Base-by-base conservation (phyloP, 805 yeast genomes). In the Candida ficus region DNA sequence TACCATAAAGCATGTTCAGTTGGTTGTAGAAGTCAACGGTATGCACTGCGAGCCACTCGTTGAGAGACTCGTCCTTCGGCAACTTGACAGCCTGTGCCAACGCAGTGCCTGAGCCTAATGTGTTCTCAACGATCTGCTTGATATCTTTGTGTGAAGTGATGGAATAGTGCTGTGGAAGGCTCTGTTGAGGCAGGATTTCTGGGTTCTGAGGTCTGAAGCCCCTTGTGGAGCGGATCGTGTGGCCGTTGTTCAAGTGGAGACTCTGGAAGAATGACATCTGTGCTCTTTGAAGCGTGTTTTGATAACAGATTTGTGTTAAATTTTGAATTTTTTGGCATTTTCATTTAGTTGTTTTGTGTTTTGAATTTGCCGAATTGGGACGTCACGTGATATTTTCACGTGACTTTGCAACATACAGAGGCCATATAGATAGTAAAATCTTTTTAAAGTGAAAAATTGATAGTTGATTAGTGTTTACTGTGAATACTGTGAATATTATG, bases 21-120 rank as follows among this genome's bases (percentile, higher is more conserved):
- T 91, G 99, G 60, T 90, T 90, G 66, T 86, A 91, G 58, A 91
- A 93, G 62, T 91, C 98, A 14, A 90, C 97, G n/a, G 91, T 93
- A 60, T 91, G 96, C 11, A 90, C 95, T 0, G 99, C 98, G 42
- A 91, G 64, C 99, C 99, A 91, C 61, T 91, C 99, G 53, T 83
- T 82, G 41, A 80, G 58, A 54, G 87, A 93, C 62, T 91, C 99
- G 45, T 93, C 98, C 51, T 76, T 84, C 14, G 99, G 99, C 22
- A 93, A 68, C 57, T 84, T 84, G 18, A 91, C 98, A 0, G 98
- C 98, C 61, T 88, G 95, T 20, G 85, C 84, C 48, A 93, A 70
- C 2, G 90, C 90, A 25, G 91, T 81, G 27, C 91, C 95, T 0
- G 96, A 83, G 0, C 99, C 99, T 37, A 93, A 69, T 0, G 99